These are phyloP conservation scores for Knoxdaviesia capensis DNA, from an alignment of 2,329 filamentous ascomycete species.

Conservation along the genomic window DNA sequence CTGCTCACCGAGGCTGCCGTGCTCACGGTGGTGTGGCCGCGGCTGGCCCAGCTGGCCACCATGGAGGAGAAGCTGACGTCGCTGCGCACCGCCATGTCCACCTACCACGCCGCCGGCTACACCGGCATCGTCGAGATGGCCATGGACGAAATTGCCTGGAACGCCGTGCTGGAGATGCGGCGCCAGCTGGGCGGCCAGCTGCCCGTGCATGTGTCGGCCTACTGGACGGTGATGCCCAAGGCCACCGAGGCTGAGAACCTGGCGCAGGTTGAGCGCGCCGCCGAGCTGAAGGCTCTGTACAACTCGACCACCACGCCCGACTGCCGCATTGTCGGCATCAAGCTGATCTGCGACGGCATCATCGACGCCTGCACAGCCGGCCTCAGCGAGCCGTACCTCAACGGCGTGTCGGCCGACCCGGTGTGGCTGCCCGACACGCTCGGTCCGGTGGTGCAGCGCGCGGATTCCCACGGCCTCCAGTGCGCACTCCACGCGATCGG, in stretches of 20 bases:
- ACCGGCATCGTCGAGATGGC: slow-evolving; percentile 39
- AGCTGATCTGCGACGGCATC: slow-evolving; percentile 44
- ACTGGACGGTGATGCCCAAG: slow-evolving; percentile 34
- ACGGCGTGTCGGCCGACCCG: slow-evolving; percentile 22
- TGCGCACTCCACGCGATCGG: slow-evolving; percentile 47
- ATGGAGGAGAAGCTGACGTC: slow-evolving; percentile 26
- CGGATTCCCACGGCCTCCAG: slow-evolving; percentile 32
- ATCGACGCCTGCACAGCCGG: slow-evolving; percentile 46
- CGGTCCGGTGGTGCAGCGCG: slow-evolving; percentile 29
- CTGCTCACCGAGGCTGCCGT: slow-evolving; percentile 31
- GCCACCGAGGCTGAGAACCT: slow-evolving; percentile 19
- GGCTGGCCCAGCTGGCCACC: slow-evolving; percentile 24
- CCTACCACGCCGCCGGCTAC: slow-evolving; percentile 30
- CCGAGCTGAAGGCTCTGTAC: slow-evolving; percentile 18
- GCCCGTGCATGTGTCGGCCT: slow-evolving; percentile 28
- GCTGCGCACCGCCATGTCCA: slow-evolving; percentile 24
- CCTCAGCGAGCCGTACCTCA: slow-evolving; percentile 35
- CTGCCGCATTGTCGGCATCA: slow-evolving; percentile 36
- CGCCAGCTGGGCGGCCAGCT: slow-evolving; percentile 12
- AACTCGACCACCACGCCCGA: slow-evolving; percentile 15
- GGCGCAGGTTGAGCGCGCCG: slow-evolving; percentile 26
- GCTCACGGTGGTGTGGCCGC: slow-evolving; percentile 33
- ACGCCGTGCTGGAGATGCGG: slow-evolving; percentile 23
- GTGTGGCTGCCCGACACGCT: slow-evolving; percentile 35
- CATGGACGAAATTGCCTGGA: slow-evolving; percentile 38